Evolutionary conservation across 2,329 filamentous ascomycete genomes (phyloP).

Genomic region (Mycosphaerelloides madeirae): DNA sequence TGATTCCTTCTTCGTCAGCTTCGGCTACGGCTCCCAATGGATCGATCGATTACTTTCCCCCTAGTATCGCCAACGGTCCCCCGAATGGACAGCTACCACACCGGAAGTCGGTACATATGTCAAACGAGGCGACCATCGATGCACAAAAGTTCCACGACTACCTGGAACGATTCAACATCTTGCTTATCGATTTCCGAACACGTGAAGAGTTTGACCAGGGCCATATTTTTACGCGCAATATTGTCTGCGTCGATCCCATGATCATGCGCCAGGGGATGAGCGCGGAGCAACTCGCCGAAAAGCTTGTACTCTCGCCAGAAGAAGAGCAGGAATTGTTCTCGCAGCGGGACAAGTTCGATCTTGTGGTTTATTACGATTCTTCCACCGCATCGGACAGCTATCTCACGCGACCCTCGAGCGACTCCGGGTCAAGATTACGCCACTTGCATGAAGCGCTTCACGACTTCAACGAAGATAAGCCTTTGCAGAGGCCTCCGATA

Average conservation of each 20-base stretch:
- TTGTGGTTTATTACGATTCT: constrained; percentile 89
- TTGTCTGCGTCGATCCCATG: constrained; percentile 87
- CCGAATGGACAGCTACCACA: constrained; percentile 22
- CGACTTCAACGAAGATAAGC: constrained; percentile 76
- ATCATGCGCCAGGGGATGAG: constrained; percentile 64
- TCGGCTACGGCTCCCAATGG: constrained; percentile 37
- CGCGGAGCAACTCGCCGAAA: constrained; percentile 61
- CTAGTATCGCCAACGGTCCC: constrained; percentile 15
- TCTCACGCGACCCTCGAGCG: constrained; percentile 42
- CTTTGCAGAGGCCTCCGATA: constrained; percentile 67
- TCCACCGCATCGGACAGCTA: constrained; percentile 56
- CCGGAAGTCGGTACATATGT: constrained; percentile 45
- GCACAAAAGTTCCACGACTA: constrained; percentile 67
- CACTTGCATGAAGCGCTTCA: constrained; percentile 74
- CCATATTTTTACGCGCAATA: constrained; percentile 76
- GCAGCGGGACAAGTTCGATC: constrained; percentile 68
- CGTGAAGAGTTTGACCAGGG: constrained; percentile 80
- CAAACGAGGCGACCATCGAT: constrained; percentile 58
- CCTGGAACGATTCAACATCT: constrained; percentile 61
- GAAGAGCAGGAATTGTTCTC: constrained; percentile 72
- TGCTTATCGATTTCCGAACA: constrained; percentile 80
- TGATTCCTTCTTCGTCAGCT: constrained; percentile 27
- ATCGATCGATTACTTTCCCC: constrained; percentile 42
- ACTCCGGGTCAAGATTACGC: constrained; percentile 52
- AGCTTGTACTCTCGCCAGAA: constrained; percentile 65